phyloP scores from a whole-genome alignment of 1,284 basidiomycete species.

The Tilletia caries region DNA sequence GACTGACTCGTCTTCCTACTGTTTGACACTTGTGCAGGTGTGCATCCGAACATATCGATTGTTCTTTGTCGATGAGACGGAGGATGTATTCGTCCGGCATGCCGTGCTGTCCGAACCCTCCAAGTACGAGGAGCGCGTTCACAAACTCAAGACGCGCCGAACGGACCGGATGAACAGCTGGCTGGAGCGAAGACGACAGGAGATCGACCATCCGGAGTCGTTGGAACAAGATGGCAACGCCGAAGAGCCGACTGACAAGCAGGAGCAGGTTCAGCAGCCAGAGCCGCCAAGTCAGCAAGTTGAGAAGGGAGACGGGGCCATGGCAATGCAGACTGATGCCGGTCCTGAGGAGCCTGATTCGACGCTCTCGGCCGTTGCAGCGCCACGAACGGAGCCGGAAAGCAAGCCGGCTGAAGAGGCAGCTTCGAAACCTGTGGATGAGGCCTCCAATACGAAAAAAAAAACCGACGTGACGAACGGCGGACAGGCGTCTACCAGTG shows the following conservation, averaged over 20 bases:
- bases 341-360: too few relatives aligned
- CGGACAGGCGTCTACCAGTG: too few relatives aligned
- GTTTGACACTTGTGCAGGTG: slow-evolving; percentile 35
- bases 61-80: slow-evolving; percentile 55
- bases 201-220: slow-evolving; percentile 24
- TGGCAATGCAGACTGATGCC: neutral
- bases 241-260: neutral
- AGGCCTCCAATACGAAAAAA: too few relatives aligned
- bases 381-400: neutral
- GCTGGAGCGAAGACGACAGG: slow-evolving; percentile 34
- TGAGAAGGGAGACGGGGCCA: neutral
- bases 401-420: neutral
- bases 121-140: neutral
- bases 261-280: neutral
- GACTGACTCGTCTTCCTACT: neutral
- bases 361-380: neutral
- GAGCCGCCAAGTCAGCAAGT: too few relatives aligned
- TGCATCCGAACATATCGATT: slow-evolving; percentile 56
- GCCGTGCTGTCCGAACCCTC: neutral
- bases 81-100: slow-evolving; percentile 53
- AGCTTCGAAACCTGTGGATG: neutral
- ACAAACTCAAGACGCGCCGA: slow-evolving; percentile 17
- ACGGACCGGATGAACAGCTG: slow-evolving; percentile 33
- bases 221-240: slow-evolving; percentile 1
- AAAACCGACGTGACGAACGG: too few relatives aligned